Evolutionary conservation across 164 flowering plant genomes (phyloP), one percentile per base, ranked within the genome.

Genomic region (Magnolia kwangsiensis): DNA sequence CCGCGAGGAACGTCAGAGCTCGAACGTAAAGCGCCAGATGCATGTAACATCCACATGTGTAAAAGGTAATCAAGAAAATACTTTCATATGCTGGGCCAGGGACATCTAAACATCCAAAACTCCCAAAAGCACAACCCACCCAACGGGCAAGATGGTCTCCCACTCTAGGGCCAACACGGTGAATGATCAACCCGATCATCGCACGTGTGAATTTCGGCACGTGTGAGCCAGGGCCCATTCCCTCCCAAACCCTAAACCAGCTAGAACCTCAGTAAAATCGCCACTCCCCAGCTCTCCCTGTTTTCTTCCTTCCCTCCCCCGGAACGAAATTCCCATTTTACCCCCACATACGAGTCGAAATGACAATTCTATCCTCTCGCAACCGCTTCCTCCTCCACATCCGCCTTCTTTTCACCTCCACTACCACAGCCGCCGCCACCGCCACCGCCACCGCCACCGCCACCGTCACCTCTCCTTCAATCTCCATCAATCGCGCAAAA

Each of bases 401-500:
- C 51, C 55, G n/a, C 24, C 19, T 65, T 70, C 37, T 50, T 45
- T 21, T 49, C 29, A 10, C 75, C 37, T 8, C 27, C 67, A 19
- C 75, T 23, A 8, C 14, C 49, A 13, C 49, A 45, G 65, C 64
- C 49, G 24, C 27, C 1, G 58, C 75, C 50, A 7, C 61, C 49
- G 19, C 71, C 4, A 11, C 71, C 71, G n/a, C n/a, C n/a, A n/a
- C n/a, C n/a, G n/a, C n/a, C n/a, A 24, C 50, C 23, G 59, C 69
- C 50, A 7, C 61, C 49, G 19, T 51, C 4, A 11, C 71, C 71
- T 21, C 63, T 19, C 49, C 71, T 11, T 27, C 69, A 50, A 50
- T 66, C 58, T 74, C 76, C 76, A 8, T 66, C 55, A 11, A 69
- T n/a, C 55, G 45, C 61, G 61, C 69, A 19, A 74, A 74, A 67